These are phyloP conservation scores for Metschnikowia gelsemii DNA, from an alignment of 805 yeast genomes.

Conservation along the genomic window DNA sequence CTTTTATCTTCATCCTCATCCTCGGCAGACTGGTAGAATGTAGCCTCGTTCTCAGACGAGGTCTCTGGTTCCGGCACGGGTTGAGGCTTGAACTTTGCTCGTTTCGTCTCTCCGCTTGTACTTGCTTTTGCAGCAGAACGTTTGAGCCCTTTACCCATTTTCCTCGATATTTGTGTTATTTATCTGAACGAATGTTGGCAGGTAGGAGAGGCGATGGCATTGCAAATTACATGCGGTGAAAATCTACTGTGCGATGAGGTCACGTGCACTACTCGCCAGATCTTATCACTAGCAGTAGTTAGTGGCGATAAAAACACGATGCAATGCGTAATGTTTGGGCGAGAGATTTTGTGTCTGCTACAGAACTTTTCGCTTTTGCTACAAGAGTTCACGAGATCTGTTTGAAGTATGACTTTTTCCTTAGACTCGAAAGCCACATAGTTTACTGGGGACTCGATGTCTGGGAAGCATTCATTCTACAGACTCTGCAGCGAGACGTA, in stretches of 20 bases:
- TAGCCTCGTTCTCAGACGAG: conserved; percentile 21
- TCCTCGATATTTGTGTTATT: neutral
- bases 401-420: too few relatives aligned
- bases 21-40: conserved; percentile 26
- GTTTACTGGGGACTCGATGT: too few relatives aligned
- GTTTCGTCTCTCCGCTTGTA: conserved; percentile 24
- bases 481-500: too few relatives aligned
- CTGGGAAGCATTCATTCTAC: too few relatives aligned
- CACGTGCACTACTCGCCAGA: conserved; percentile 15
- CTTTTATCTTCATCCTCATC: conserved; percentile 16
- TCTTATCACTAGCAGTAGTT: too few relatives aligned
- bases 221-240: conserved; percentile 4
- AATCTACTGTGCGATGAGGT: conserved; percentile 21
- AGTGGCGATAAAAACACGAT: too few relatives aligned
- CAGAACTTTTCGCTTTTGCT: too few relatives aligned
- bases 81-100: conserved; percentile 21
- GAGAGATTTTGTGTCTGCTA: too few relatives aligned
- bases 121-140: conserved; percentile 25
- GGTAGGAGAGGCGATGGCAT: neutral
- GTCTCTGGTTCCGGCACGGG: conserved; percentile 26
- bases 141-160: conserved; percentile 32
- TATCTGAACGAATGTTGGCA: neutral
- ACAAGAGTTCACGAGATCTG: too few relatives aligned
- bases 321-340: too few relatives aligned
- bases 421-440: too few relatives aligned